Evolutionary conservation across 257 asterid species (phyloP), one percentile per base, ranked within the genome.

Genomic region (Eucommia ulmoides): DNA sequence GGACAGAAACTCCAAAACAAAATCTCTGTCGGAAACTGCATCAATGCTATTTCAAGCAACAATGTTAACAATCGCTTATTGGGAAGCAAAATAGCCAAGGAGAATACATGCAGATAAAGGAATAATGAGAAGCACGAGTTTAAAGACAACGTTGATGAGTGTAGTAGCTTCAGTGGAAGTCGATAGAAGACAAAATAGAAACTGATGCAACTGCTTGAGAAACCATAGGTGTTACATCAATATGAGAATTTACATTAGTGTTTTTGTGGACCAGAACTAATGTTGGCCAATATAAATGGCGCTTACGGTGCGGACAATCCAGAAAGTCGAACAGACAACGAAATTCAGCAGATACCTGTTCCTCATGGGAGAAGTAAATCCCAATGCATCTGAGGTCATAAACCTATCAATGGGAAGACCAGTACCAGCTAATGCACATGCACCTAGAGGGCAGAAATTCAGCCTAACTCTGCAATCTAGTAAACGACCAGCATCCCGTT

Each of bases 1-100:
- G 38, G 95, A 75, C 49, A 91, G 97, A 21, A 91, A 61, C 78
- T 86, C 99, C 81, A 91, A 59, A 50, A 91, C 89, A 54, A 91
- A 91, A 76, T 91, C 99, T 66, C 99, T 80, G 73, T 91, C 99
- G 20, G 99, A 86, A 72, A 91, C 97, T 72, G 99, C 99, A 86
- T 91, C 99, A 61, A 91, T 91, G 86, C 99, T 91, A 69, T 73
- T 78, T 52, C 70, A 72, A 55, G 70, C 45, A 59, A 68, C 17
- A 60, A 66, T 50, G 75, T 69, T 51, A 78, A 49, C 56, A 65
- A 49, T 18, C 50, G 50, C 12, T 51, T 33, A 19, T 63, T 54
- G 50, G 47, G 5, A 50, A 24, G 48, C 26, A 57, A 38, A 22
- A 67, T 21, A 29, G n/a, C n/a, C 22, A 33, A 16, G 19, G 45